Evolutionary conservation across 2,329 filamentous ascomycete genomes (phyloP).

Genomic region (Cordyceps cicadae): DNA sequence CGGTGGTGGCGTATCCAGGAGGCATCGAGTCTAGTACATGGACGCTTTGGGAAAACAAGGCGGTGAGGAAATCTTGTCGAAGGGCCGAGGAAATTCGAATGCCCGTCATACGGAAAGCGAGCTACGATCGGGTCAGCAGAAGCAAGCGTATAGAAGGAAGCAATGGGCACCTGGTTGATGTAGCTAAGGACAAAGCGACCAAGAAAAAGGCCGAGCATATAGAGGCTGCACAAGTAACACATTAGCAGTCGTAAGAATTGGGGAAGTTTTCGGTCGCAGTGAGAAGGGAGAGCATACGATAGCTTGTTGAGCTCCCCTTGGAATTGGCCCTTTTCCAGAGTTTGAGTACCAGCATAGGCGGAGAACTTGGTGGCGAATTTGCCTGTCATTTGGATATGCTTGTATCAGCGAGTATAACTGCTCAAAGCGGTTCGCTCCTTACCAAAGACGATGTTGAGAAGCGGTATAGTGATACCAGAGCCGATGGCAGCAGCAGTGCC

Average conservation of each 20-base stretch:
- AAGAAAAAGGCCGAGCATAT: neutral
- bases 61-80: conserved; percentile 55
- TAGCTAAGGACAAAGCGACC: conserved; percentile 43
- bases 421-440: neutral
- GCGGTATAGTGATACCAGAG: conserved; percentile 45
- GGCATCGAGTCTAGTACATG: conserved; percentile 60
- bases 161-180: conserved; percentile 38
- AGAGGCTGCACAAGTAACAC: conserved; percentile 11
- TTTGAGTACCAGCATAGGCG: conserved; percentile 4
- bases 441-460: conserved; percentile 54
- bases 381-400: conserved; percentile 31
- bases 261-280: neutral
- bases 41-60: conserved; percentile 57
- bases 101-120: conserved; percentile 53
- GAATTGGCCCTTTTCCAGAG: neutral
- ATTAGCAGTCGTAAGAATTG: neutral
- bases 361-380: conserved; percentile 35
- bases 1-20: conserved; percentile 51
- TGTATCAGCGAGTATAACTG: neutral
- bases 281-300: neutral
- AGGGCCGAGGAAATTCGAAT: conserved; percentile 53
- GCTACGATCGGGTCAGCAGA: conserved; percentile 27
- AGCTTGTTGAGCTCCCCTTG: neutral
- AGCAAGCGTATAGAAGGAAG: neutral
- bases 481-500: conserved; percentile 40